Conservation (phyloP, 495 filamentous ascomycete species). For the Arthonia radiata region DNA sequence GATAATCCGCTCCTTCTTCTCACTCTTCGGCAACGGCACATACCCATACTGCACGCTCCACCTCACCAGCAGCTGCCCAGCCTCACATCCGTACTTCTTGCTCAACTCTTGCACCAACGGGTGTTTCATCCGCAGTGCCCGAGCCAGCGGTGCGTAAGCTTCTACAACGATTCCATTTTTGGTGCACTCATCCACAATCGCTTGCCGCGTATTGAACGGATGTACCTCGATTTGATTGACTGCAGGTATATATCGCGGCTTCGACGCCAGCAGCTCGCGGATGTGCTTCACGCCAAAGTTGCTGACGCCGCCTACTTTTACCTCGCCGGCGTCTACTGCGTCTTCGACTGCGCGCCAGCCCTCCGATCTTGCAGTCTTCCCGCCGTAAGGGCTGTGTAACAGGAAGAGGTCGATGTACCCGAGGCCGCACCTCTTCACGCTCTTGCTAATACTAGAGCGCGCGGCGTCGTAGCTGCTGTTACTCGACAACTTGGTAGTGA, state of each 20-base stretch:
- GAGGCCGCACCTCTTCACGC: conserved; percentile 25
- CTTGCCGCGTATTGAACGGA: conserved; percentile 37
- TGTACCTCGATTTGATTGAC: conserved; percentile 51
- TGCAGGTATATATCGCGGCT: conserved; percentile 23
- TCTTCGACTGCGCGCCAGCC: conserved; percentile 43
- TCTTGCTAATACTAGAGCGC: conserved; percentile 27
- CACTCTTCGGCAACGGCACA: conserved; percentile 52
- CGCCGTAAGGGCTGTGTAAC: conserved; percentile 40
- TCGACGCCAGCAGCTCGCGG: conserved; percentile 31
- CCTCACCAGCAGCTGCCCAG: conserved; percentile 36
- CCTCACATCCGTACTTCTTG: conserved; percentile 30
- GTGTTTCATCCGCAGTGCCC: conserved; percentile 30
- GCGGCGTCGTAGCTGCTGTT: conserved; percentile 33
- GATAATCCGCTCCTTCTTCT: conserved; percentile 31
- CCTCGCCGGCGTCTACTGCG: conserved; percentile 31
- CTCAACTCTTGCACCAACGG: conserved; percentile 22
- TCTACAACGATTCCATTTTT: conserved; percentile 31
- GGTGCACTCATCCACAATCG: conserved; percentile 29
- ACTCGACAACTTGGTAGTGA: conserved; percentile 37
- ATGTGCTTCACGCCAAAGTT: conserved; percentile 45
- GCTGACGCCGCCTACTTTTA: conserved; percentile 36
- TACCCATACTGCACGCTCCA: conserved; percentile 52
- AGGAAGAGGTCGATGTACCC: conserved; percentile 51
- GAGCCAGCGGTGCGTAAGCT: conserved; percentile 38
- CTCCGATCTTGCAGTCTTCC: conserved; percentile 28